A percentile compares a stretch with the other conserved stretches of the same genome.
Conservation (phyloP, 257 asterid genomes). For the Nicotiana attenuata region DNA sequence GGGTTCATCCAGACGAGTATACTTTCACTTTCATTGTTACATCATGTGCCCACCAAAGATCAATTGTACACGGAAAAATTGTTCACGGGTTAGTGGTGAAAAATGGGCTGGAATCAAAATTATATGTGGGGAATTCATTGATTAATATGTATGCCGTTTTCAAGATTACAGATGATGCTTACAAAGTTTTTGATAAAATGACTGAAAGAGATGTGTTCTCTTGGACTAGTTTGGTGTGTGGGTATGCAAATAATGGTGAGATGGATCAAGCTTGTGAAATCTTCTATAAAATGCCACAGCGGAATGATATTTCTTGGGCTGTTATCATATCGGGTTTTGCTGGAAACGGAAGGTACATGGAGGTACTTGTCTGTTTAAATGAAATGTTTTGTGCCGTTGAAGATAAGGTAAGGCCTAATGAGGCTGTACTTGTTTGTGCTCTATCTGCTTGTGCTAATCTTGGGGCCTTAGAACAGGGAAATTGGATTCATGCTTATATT, state of each 20-base stretch:
- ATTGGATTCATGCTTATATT: slow-evolving; percentile 47
- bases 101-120: slow-evolving; percentile 34
- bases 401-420: slow-evolving; percentile 47
- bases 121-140: slow-evolving; percentile 61
- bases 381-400: slow-evolving; percentile 31
- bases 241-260: slow-evolving; percentile 46
- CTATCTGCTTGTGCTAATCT: slow-evolving; percentile 83
- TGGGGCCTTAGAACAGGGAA: slow-evolving; percentile 66
- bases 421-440: slow-evolving; percentile 72
- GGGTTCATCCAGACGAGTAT: slow-evolving; percentile 48
- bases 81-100: slow-evolving; percentile 50
- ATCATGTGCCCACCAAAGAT: slow-evolving; percentile 51
- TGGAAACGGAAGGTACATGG: slow-evolving; percentile 41
- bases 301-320: slow-evolving; percentile 76
- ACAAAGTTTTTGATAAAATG: slow-evolving; percentile 57
- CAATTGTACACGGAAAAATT: slow-evolving; percentile 35
- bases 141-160: slow-evolving; percentile 42
- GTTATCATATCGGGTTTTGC: slow-evolving; percentile 67
- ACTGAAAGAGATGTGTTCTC: slow-evolving; percentile 54
- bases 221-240: slow-evolving; percentile 66
- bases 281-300: slow-evolving; percentile 50
- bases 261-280: slow-evolving; percentile 43
- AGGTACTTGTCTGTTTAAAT: slow-evolving; percentile 43
- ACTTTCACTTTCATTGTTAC: slow-evolving; percentile 60
- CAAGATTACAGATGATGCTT: slow-evolving; percentile 38